Evolutionary conservation across 2,329 filamentous ascomycete species (phyloP).

Genomic region (Colletotrichum truncatum): DNA sequence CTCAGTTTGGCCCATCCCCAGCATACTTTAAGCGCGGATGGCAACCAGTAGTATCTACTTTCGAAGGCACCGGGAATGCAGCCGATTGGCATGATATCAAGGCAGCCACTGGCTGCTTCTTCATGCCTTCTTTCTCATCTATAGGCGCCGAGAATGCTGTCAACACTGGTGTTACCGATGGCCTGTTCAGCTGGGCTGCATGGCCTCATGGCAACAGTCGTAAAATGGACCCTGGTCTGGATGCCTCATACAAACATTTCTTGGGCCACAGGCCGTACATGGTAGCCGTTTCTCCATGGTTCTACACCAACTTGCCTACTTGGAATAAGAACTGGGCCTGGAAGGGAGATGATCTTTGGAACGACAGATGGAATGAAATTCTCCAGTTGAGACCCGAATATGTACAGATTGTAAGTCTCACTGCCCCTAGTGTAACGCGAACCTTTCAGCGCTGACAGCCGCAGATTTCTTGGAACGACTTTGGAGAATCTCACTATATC

Average conservation of each 20-base stretch:
- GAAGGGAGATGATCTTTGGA: conserved; percentile 68
- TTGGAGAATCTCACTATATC: conserved; percentile 64
- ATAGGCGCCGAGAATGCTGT: conserved; percentile 41
- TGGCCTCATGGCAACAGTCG: conserved; percentile 42
- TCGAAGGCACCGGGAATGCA: conserved; percentile 51
- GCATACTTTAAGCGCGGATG: conserved; percentile 35
- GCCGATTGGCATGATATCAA: conserved; percentile 56
- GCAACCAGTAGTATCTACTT: conserved; percentile 49
- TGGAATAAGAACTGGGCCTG: conserved; percentile 71
- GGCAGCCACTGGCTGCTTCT: conserved; percentile 46
- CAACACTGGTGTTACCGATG: conserved; percentile 38
- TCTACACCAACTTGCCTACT: conserved; percentile 65
- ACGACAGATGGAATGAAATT: conserved; percentile 64
- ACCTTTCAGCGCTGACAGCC: background rate
- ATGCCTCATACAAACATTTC: conserved; percentile 31
- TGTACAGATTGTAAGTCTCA: conserved; percentile 53
- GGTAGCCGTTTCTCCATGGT: conserved; percentile 67
- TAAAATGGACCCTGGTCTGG: conserved; percentile 30
- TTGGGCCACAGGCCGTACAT: conserved; percentile 45
- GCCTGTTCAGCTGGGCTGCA: conserved; percentile 47
- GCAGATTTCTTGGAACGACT: conserved; percentile 52
- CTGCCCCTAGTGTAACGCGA: accelerated
- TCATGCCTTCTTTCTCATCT: conserved; percentile 55
- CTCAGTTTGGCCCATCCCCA: conserved; percentile 1
- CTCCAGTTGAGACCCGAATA: conserved; percentile 56